These are phyloP conservation scores for Pisolithus sp. DNA, from an alignment of 768 basidiomycete genomes.

Conservation along the genomic window DNA sequence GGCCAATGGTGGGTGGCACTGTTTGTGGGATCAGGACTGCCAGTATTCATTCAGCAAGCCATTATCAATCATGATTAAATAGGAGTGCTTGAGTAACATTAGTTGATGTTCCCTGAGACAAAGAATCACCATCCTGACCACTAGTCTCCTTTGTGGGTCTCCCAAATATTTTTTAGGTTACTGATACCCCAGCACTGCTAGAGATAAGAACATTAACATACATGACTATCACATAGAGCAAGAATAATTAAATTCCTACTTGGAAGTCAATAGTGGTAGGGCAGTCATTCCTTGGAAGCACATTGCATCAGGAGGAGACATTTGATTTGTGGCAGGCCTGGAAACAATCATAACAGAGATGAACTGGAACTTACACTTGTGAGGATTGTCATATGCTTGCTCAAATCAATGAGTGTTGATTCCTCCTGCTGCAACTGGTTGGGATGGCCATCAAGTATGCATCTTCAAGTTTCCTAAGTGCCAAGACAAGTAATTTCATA, in stretches of 20 bases:
- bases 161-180: slow-evolving; percentile 97
- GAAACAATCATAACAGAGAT: background rate
- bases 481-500: slow-evolving; percentile 93
- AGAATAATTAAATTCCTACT: slow-evolving; percentile 33
- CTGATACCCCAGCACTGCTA: slow-evolving; percentile 98
- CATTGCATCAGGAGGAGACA: slow-evolving; percentile 93
- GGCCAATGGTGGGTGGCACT: no score
- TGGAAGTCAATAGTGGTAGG: slow-evolving; percentile 93
- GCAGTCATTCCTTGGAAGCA: slow-evolving; percentile 84
- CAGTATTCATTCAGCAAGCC: no score
- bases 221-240: background rate
- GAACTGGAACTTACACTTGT: slow-evolving; percentile 66
- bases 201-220: background rate
- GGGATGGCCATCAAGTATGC: slow-evolving; percentile 96
- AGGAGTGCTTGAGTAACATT: no score
- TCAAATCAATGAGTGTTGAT: slow-evolving; percentile 94
- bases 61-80: no score
- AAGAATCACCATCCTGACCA: slow-evolving; percentile 98
- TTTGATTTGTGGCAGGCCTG: slow-evolving; percentile 93
- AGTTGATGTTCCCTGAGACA: no score
- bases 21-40: no score
- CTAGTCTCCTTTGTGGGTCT: slow-evolving; percentile 97
- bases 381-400: slow-evolving; percentile 98
- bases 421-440: slow-evolving; percentile 99
- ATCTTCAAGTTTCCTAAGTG: slow-evolving; percentile 97